Percentiles rank a stretch among this genome's conserved stretches.
Evolutionary conservation across 2,329 filamentous ascomycete genomes (phyloP).

Genomic region (Talaromyces sp.): DNA sequence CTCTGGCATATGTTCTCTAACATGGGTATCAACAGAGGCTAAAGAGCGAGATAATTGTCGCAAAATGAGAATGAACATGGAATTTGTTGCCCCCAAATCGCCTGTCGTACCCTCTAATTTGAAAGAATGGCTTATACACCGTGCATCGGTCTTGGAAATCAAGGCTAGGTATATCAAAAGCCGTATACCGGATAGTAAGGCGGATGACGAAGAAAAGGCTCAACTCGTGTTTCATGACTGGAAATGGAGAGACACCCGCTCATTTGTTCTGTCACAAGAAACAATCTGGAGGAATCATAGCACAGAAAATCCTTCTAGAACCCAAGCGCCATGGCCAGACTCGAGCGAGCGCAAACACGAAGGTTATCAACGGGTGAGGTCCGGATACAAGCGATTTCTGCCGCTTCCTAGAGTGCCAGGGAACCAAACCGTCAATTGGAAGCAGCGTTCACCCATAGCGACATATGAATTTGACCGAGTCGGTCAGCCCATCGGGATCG

Average conservation of each 20-base stretch:
- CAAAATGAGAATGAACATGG: conserved; percentile 19
- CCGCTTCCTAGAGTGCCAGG: conserved; percentile 27
- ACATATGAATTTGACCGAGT: conserved; percentile 21
- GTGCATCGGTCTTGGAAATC: conserved; percentile 1
- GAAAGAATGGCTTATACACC: conserved; percentile 6
- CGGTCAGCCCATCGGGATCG: conserved; percentile 12
- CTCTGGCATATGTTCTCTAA: conserved; percentile 18
- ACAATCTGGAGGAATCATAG: conserved; percentile 24
- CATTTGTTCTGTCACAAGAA: conserved; percentile 20
- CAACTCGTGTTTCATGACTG: conserved; percentile 18
- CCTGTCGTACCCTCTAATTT: conserved; percentile 15
- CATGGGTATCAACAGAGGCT: conserved; percentile 23
- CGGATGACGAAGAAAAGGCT: conserved; percentile 9
- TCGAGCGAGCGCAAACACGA: conserved; percentile 29
- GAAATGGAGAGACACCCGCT: conserved; percentile 18
- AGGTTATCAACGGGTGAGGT: conserved; percentile 25
- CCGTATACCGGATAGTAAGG: conserved; percentile 10
- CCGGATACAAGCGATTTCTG: conserved; percentile 25
- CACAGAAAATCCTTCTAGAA: conserved; percentile 9
- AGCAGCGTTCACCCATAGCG: conserved; percentile 20
- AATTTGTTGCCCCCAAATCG: conserved; percentile 20
- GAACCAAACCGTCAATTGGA: conserved; percentile 30
- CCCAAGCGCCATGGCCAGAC: conserved; percentile 25
- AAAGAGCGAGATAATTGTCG: conserved; percentile 23
- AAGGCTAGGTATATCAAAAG: conserved; percentile 1